Percentiles rank a stretch among this genome's conserved stretches.
phyloP scores from a whole-genome alignment of 176 grass and related monocot species.

The Microstegium vimineum region DNA sequence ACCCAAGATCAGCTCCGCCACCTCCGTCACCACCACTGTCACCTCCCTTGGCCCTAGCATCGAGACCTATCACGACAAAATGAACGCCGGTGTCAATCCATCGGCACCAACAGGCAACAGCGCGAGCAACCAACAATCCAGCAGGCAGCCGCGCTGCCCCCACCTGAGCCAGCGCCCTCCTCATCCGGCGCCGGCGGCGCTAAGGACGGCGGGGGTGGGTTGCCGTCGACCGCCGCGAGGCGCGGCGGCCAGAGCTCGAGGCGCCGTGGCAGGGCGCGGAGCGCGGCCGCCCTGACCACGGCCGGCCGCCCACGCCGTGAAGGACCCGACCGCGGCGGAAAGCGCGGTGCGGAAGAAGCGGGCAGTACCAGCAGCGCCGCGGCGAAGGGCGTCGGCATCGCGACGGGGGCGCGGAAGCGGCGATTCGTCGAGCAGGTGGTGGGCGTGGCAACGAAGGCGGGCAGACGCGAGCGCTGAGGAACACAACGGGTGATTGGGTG shows the following conservation, averaged over 20 bases:
- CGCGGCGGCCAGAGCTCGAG: conserved; percentile 18
- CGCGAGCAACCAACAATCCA: no score
- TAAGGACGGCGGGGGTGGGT: conserved; percentile 16
- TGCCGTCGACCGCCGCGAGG: conserved; percentile 29
- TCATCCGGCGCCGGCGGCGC: not conserved
- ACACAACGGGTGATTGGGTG: no score
- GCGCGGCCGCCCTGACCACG: not conserved
- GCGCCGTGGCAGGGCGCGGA: conserved; percentile 24
- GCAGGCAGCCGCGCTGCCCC: not conserved
- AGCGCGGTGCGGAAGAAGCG: not conserved
- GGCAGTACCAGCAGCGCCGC: not conserved
- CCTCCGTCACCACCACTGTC: conserved; percentile 13
- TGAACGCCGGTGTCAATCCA: not conserved
- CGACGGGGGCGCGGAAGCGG: not conserved
- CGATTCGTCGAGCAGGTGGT: conserved; percentile 39
- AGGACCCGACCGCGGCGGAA: not conserved
- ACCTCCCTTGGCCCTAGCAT: conserved; percentile 1
- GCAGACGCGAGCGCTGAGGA: no score
- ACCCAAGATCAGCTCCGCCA: conserved; percentile 52
- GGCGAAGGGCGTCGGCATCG: conserved; percentile 17
- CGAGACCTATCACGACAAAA: conserved; percentile 2
- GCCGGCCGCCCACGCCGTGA: not conserved
- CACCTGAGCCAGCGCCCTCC: conserved; percentile 1
- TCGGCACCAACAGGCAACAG: no score
- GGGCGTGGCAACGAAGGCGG: not conserved